Conservation (phyloP, 2,329 filamentous ascomycete genomes). For the Aphanocladium album region DNA sequence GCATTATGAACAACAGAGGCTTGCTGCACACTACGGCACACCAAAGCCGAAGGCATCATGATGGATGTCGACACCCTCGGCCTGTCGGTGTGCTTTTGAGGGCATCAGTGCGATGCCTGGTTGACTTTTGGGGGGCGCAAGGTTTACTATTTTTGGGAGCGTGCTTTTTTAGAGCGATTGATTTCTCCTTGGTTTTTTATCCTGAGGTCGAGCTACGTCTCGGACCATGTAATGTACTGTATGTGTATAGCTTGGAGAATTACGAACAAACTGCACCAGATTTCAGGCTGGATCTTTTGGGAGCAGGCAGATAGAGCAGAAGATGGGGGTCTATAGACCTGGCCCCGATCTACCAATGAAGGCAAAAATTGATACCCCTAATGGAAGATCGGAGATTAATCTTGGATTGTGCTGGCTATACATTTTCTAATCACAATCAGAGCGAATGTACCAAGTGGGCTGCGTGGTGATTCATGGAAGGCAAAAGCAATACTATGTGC, state of each 20-base stretch:
- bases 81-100: background rate
- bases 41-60: background rate
- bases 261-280: background rate
- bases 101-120: background rate
- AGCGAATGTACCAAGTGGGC: background rate
- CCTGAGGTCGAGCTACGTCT: background rate
- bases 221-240: constrained; percentile 6
- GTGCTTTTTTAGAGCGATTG: background rate
- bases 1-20: background rate
- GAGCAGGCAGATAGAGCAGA: background rate
- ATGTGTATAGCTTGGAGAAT: background rate
- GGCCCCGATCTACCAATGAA: background rate
- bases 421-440: background rate
- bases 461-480: constrained; percentile 1
- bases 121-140: background rate
- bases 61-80: too few relatives aligned
- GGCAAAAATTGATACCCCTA: background rate
- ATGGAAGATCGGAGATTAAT: background rate
- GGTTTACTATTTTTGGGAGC: background rate
- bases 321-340: background rate
- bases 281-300: background rate
- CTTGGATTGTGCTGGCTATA: background rate
- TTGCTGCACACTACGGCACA: background rate
- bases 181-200: background rate
- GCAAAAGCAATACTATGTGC: background rate